A percentile compares a stretch with the other conserved stretches of the same genome.
Evolutionary conservation across 345 rosid genomes (phyloP).

Genomic region (Lumnitzera racemosa): DNA sequence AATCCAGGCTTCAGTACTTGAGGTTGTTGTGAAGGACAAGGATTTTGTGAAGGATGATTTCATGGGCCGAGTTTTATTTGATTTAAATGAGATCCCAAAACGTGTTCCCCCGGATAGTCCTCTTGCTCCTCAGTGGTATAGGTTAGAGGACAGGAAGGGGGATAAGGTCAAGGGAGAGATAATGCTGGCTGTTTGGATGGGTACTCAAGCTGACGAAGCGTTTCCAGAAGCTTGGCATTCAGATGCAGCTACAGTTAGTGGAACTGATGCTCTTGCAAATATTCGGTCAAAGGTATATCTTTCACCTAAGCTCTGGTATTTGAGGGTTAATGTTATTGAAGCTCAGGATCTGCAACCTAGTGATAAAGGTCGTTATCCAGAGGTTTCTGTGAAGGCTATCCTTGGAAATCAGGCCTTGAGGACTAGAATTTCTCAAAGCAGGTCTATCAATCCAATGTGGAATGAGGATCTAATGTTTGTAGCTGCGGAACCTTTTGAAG

Average conservation of each 20-base stretch:
- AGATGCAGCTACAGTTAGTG: conserved; percentile 82
- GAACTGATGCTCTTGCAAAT: conserved; percentile 67
- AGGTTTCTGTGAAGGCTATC: conserved; percentile 61
- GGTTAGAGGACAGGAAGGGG: conserved; percentile 64
- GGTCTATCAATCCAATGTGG: conserved; percentile 80
- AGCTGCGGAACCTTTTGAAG: conserved; percentile 89
- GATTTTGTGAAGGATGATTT: conserved; percentile 79
- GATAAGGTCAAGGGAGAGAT: conserved; percentile 70
- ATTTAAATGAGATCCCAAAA: conserved; percentile 76
- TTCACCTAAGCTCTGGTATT: conserved; percentile 89
- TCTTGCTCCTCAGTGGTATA: conserved; percentile 90
- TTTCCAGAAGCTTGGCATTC: conserved; percentile 98
- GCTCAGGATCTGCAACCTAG: conserved; percentile 73
- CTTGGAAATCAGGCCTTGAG: conserved; percentile 58
- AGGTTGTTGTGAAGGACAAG: conserved; percentile 76
- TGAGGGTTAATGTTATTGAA: conserved; percentile 89
- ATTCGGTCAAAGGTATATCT: conserved; percentile 87
- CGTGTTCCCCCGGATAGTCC: conserved; percentile 95
- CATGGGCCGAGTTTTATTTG: conserved; percentile 64
- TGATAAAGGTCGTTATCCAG: conserved; percentile 67
- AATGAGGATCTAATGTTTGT: conserved; percentile 96
- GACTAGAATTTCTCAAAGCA: conserved; percentile 53
- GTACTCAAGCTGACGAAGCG: conserved; percentile 97
- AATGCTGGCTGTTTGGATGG: conserved; percentile 97
- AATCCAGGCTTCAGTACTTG: conserved; percentile 72